Evolutionary conservation across 176 grass and related monocot genomes (phyloP), one percentile per base, ranked within the genome.

Genomic region (Phragmites australis): DNA sequence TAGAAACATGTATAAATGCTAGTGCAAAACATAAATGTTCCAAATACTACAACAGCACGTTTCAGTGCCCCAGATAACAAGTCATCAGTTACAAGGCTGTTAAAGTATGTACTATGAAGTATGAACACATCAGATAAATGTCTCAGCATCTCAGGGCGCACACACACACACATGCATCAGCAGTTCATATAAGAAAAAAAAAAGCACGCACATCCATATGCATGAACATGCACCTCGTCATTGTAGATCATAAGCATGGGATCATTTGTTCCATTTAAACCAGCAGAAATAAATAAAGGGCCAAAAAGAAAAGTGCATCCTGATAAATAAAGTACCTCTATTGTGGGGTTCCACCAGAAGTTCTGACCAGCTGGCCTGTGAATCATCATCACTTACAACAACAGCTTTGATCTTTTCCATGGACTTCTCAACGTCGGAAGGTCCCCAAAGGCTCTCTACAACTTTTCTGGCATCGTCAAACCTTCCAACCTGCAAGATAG

Each of bases 381-480:
- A 87, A 60, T 76, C 81, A 26, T 90, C 68, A 44, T 79, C 68
- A 44, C 76, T 85, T 75, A 69, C 84, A 87, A 93, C 84, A 42
- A 98, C 88, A 49, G 75, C 83, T 83, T 84, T 68, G 47, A 98
- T 98, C 75, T 94, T 88, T 91, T 91, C 81, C 74, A 95, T 89
- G 70, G 92, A 94, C 59, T 93, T 91, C 37, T 89, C 90, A 59
- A 93, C 88, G 88, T 95, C 79, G 39, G 88, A 87, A 51, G 66
- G 67, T 89, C 79, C 92, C 92, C 96, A 98, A 78, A 98, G 66
- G 65, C 49, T 87, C 81, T 87, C 88, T 78, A 98, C 72, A 81
- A 88, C 82, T 73, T 60, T 82, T 63, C 64, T 85, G 39, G 96
- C 88, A 75, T 99, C 92, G 68, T 91, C 88, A 44, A 93, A 78